Percentiles rank a stretch among this genome's conserved stretches.
Evolutionary conservation across 768 basidiomycete species (phyloP).

Genomic region (Suillus plorans): DNA sequence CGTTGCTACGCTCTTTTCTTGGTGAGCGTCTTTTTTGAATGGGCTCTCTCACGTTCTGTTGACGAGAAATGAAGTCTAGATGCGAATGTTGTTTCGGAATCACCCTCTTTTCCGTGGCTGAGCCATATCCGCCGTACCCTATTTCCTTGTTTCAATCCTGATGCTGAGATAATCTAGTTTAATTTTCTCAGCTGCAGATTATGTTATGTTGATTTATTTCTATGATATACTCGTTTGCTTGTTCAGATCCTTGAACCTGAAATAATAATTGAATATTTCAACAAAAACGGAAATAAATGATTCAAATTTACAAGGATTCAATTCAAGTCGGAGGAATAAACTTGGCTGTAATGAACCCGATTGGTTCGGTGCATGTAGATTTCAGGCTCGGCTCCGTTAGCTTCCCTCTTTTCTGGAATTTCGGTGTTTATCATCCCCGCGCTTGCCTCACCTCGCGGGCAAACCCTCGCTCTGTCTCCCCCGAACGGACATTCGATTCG

Average conservation of each 20-base stretch:
- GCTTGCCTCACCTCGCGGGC: conserved; percentile 62
- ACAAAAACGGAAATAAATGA: conserved; percentile 7
- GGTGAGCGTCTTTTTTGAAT: conserved; percentile 12
- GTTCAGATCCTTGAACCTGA: too few relatives aligned
- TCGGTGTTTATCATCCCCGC: conserved; percentile 59
- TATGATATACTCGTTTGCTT: background rate
- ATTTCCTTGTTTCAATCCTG: conserved; percentile 9
- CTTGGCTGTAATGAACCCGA: conserved; percentile 42
- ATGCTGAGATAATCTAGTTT: conserved; percentile 6
- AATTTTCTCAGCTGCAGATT: conserved; percentile 1
- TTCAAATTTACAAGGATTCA: conserved; percentile 4
- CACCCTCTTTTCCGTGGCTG: conserved; percentile 18
- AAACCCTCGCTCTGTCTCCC: conserved; percentile 42
- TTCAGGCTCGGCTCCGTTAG: conserved; percentile 45
- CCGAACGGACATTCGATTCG: conserved; percentile 48
- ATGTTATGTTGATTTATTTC: conserved; percentile 5
- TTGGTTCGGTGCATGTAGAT: conserved; percentile 61
- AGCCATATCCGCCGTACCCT: conserved; percentile 16
- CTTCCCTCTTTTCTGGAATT: conserved; percentile 45
- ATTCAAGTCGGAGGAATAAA: conserved; percentile 5
- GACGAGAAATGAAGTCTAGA: conserved; percentile 17
- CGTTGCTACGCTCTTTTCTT: conserved; percentile 15
- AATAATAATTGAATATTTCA: background rate
- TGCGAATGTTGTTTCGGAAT: conserved; percentile 15
- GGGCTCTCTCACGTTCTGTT: conserved; percentile 16